Evolutionary conservation across 306 rosid species (phyloP), one percentile per base, ranked within the genome.

Genomic region (Argentina anserina): DNA sequence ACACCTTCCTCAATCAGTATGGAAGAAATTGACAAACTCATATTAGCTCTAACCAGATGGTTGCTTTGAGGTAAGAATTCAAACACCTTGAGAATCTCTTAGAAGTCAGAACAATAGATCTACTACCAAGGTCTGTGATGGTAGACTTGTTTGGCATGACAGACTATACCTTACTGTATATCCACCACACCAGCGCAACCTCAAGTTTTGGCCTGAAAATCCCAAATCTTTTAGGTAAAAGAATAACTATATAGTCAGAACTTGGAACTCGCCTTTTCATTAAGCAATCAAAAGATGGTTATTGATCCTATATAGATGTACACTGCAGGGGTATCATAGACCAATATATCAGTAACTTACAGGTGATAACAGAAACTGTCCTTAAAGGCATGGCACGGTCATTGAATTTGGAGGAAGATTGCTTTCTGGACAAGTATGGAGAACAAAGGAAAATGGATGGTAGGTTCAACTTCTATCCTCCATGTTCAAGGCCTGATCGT

Each of bases 51-150:
- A 14, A 58, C 3, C 56, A 50, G 58, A 6, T 80, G 84, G 87
- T 25, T 83, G 87, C 70, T 72, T 83, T 58, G 82, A 80, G 81
- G 84, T 80, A 31, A 3, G 41, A 58, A 58, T 26, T 25, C 20
- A 11, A 25, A 56, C 33, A 23, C 1, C 62, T 55, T 23, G 34
- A 55, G 33, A 55, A 25, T 9, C 61, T 55, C 17, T 52, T 55
- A 55, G 29, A n/a, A 52, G 29, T 23, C 3, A 1, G 4, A 21
- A 9, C 47, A 42, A 12, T 12, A 45, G 49, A 21, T 21, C 61
- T 55, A 4, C 5, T 21, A 23, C 60, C n/a, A 25, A 55, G 7
- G 23, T 26, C 18, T 56, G 64, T 1, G 9, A 14, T 5, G 10
- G 33, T 58, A 3, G n/a, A 56, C 36, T 56, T 26, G 28, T 9